Evolutionary conservation across 352 stramenopile species (phyloP).

Genomic region (Peronospora belbahrii): DNA sequence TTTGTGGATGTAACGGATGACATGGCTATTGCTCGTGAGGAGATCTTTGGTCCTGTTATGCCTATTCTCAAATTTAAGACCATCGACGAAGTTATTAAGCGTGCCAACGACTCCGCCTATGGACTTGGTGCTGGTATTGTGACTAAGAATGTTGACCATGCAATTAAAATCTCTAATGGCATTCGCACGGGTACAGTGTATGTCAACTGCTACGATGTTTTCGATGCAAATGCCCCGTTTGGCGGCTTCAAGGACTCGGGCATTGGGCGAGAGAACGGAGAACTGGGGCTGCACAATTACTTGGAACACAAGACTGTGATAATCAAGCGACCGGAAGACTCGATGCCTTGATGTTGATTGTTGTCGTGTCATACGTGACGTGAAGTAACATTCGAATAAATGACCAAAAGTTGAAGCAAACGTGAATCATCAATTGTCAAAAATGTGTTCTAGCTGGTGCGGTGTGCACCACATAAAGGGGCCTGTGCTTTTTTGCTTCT

Average conservation of each 20-base stretch:
- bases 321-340: slow-evolving; percentile 49
- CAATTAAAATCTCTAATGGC: slow-evolving; percentile 80
- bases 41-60: slow-evolving; percentile 92
- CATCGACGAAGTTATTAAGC: slow-evolving; percentile 81
- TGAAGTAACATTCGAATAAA: too few relatives aligned
- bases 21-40: slow-evolving; percentile 86
- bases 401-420: too few relatives aligned
- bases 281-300: slow-evolving; percentile 68
- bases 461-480: neutral
- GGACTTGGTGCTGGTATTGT: slow-evolving; percentile 86
- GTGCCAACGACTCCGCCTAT: slow-evolving; percentile 84
- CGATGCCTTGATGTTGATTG: slow-evolving; percentile 24
- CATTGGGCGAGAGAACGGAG: slow-evolving; percentile 72
- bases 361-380: too few relatives aligned
- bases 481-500: too few relatives aligned
- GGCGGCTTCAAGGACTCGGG: slow-evolving; percentile 85
- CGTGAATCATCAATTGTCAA: slow-evolving; percentile 7
- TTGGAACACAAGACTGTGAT: slow-evolving; percentile 75
- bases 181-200: slow-evolving; percentile 90
- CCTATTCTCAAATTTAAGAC: slow-evolving; percentile 85
- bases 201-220: slow-evolving; percentile 91
- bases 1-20: slow-evolving; percentile 74
- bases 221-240: slow-evolving; percentile 81
- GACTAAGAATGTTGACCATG: slow-evolving; percentile 79
- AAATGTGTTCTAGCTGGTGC: neutral